Percentiles rank a stretch among this genome's conserved stretches.
Conservation (phyloP, 169 alveolate species). For the Plasmodium inui region DNA sequence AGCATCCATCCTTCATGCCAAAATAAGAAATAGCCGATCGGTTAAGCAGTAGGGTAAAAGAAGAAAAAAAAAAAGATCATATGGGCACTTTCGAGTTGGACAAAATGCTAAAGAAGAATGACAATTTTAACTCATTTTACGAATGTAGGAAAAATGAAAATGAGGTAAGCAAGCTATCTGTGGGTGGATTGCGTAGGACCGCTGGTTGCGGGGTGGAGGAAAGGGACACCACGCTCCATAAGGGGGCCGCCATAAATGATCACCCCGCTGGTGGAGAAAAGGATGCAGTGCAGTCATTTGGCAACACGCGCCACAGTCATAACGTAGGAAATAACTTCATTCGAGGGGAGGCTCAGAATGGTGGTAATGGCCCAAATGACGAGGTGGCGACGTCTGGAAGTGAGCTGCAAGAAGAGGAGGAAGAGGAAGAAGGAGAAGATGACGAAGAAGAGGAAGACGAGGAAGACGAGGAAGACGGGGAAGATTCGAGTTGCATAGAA, state of each 20-base stretch:
- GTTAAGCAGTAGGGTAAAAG: not conserved
- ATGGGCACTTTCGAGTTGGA: not conserved
- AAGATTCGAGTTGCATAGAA: conserved; percentile 22
- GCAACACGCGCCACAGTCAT: not conserved
- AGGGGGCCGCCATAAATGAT: not conserved
- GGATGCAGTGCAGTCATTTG: not conserved
- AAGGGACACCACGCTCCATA: not conserved
- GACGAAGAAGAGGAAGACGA: not conserved
- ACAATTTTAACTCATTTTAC: not conserved
- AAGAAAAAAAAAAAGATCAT: not conserved
- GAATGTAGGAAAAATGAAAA: conserved; percentile 12
- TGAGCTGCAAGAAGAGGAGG: not conserved
- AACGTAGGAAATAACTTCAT: not conserved
- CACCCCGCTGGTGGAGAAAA: not conserved
- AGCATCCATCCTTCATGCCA: not conserved
- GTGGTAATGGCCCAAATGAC: not conserved
- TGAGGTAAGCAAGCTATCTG: conserved; percentile 1
- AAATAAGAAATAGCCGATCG: not conserved
- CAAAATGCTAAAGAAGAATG: conserved; percentile 31
- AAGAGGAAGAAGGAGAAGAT: not conserved
- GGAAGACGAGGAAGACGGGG: not conserved
- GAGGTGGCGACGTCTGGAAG: not conserved
- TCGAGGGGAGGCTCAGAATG: not conserved
- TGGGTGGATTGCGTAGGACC: not conserved
- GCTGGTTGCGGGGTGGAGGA: not conserved